phyloP scores from a whole-genome alignment of 2,329 filamentous ascomycete genomes.

The Aciculosporium take region DNA sequence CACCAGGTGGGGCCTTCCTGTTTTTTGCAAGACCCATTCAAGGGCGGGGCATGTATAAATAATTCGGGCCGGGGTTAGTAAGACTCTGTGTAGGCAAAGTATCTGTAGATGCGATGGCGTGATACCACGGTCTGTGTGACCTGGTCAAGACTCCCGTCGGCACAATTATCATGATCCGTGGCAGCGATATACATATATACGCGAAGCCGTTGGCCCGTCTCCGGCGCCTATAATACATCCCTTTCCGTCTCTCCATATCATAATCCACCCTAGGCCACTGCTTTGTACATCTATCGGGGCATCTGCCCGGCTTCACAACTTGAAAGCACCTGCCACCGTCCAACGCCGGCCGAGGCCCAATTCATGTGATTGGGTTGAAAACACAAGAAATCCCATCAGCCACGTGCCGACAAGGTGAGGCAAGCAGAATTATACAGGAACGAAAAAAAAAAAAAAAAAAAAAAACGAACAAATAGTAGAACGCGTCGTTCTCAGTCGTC shows the following conservation, averaged over 20 bases:
- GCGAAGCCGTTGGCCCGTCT: background rate
- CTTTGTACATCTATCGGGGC: background rate
- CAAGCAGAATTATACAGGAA: background rate
- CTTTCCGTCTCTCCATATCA: background rate
- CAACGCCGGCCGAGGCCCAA: background rate
- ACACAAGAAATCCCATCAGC: background rate
- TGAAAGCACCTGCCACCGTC: background rate
- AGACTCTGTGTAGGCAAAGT: too few relatives aligned
- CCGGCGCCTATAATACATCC: background rate
- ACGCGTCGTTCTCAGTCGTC: constrained; percentile 10
- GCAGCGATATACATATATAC: background rate
- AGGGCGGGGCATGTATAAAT: too few relatives aligned
- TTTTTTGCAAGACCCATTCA: too few relatives aligned
- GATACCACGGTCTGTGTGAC: too few relatives aligned
- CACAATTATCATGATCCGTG: constrained; percentile 2
- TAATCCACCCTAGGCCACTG: background rate
- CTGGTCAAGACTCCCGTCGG: background rate
- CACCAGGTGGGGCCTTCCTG: too few relatives aligned
- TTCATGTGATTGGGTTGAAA: background rate
- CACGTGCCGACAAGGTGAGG: background rate
- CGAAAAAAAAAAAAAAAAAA: background rate
- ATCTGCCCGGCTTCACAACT: too few relatives aligned
- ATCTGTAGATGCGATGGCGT: too few relatives aligned
- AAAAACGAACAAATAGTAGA: too few relatives aligned
- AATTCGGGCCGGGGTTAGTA: too few relatives aligned